Base-by-base conservation (phyloP, 2,329 filamentous ascomycete genomes). In the Penicillium sp. region DNA sequence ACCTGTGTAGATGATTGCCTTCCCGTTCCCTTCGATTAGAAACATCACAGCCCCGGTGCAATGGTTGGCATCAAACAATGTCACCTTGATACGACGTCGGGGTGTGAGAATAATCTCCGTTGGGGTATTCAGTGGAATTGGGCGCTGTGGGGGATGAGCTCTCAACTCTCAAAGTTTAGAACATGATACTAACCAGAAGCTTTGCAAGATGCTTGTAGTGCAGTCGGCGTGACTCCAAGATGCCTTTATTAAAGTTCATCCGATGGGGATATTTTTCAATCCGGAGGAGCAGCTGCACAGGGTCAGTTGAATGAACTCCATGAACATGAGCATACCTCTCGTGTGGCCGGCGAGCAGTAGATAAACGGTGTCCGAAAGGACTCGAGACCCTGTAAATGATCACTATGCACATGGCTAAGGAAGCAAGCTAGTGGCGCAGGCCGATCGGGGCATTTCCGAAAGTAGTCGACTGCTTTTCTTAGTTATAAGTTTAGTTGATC, bases 31-130 rank as follows among this genome's bases (percentile, higher is more conserved):
- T 73, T 97, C 90, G 28, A 97, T 88, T 17, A 97, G 78, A 68
- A 97, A 97, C 91, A 96, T 96, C 17, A 94, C 90, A 17, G 91
- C 87, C 0, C 93, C 92, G 0, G 88, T 83, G 65, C 93, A 97
- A 69, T 97, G 93, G 65, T 97, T 97, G 1, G 93, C 91, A 75
- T 96, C 88, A 49, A 97, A 84, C 0, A 97, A 78, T 0, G 91
- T 97, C 17, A 96, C 90, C 44, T 86, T 85, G 25, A 97, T 85
- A n/a, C 75, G 77, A 44, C 82, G 81, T 1, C 84, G 83, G 0
- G 87, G 89, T 1, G 79, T 80, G 3, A 97, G 79, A 66, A 96
- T 90, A 44, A 97, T 84, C 4, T 77, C 74, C 0, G 87, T 92
- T 0, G 91, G 90, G 0, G 90, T 91, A 47, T 94, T 87, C 9